Percentiles rank a stretch among this genome's conserved stretches.
phyloP scores from a whole-genome alignment of 805 yeast species.

The Yarrowia phangngaensis region DNA sequence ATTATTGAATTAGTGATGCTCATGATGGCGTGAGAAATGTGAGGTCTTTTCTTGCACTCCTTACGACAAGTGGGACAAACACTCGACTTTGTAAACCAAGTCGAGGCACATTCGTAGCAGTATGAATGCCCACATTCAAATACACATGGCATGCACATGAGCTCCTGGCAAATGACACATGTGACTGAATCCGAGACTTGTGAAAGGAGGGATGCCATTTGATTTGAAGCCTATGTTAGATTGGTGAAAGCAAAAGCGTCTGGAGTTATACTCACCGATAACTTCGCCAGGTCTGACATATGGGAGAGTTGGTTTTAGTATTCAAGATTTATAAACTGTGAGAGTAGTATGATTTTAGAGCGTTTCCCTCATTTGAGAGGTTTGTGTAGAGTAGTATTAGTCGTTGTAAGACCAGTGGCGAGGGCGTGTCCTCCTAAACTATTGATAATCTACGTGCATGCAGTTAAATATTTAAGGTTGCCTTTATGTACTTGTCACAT shows the following conservation, averaged over 20 bases:
- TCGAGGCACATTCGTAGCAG: constrained; percentile 46
- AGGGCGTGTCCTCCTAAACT: too few species aligned
- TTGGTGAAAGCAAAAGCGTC: too few species aligned
- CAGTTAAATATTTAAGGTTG: constrained; percentile 1
- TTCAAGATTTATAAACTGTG: too few species aligned
- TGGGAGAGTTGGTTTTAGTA: background rate
- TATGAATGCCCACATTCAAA: constrained; percentile 62
- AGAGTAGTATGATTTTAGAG: too few species aligned
- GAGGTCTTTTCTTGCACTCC: background rate
- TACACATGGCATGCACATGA: constrained; percentile 56
- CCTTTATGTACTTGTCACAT: background rate
- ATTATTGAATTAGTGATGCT: background rate
- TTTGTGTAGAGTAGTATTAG: too few species aligned
- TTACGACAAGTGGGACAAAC: constrained; percentile 34
- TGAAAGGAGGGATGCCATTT: constrained; percentile 19
- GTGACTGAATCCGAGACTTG: constrained; percentile 31
- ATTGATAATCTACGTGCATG: too few species aligned
- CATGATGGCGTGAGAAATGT: constrained; percentile 3
- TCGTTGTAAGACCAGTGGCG: too few species aligned
- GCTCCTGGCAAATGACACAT: constrained; percentile 60
- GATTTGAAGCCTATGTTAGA: constrained; percentile 9
- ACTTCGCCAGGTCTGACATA: background rate
- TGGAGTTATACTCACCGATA: constrained; percentile 9
- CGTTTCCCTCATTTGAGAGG: too few species aligned
- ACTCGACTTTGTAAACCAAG: constrained; percentile 36